These are phyloP conservation scores for Melanogaster broomeanus DNA, from an alignment of 768 basidiomycete species.

Conservation along the genomic window DNA sequence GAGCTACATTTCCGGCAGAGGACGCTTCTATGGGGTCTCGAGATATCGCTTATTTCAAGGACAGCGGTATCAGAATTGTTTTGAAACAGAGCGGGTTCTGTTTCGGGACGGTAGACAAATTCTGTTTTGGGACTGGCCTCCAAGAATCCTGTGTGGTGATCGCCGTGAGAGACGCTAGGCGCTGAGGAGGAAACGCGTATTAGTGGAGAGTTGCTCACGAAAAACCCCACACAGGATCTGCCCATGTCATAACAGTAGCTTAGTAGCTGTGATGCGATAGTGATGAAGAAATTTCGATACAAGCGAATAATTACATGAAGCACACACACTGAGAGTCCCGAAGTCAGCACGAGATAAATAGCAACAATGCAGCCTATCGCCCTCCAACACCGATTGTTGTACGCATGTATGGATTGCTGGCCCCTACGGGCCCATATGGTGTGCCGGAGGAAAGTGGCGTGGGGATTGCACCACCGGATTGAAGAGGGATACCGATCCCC, in stretches of 20 bases:
- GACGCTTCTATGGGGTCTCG: too few relatives aligned
- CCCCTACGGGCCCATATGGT: slow-evolving; percentile 59
- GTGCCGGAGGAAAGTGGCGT: slow-evolving; percentile 47
- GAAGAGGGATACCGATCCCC: slow-evolving; percentile 46
- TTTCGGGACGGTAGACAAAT: too few relatives aligned
- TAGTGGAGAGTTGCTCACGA: too few relatives aligned
- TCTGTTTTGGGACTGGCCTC: too few relatives aligned
- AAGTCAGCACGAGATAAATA: slow-evolving; percentile 24
- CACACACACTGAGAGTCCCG: slow-evolving; percentile 22
- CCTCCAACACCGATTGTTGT: slow-evolving; percentile 56
- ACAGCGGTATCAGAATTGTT: too few relatives aligned
- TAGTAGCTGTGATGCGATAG: not conserved
- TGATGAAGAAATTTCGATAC: slow-evolving; percentile 17
- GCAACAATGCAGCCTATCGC: slow-evolving; percentile 37
- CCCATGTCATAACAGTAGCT: not conserved
- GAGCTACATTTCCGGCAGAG: too few relatives aligned
- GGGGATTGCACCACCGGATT: slow-evolving; percentile 41
- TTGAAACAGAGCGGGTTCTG: too few relatives aligned
- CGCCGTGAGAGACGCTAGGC: too few relatives aligned
- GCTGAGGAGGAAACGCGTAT: too few relatives aligned
- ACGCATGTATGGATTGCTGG: slow-evolving; percentile 66
- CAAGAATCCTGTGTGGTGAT: too few relatives aligned
- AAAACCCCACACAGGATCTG: too few relatives aligned
- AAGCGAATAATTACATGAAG: slow-evolving; percentile 36
- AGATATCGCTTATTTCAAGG: too few relatives aligned